Evolutionary conservation across 2,329 filamentous ascomycete species (phyloP).

Genomic region (Furcasterigmium furcatum): DNA sequence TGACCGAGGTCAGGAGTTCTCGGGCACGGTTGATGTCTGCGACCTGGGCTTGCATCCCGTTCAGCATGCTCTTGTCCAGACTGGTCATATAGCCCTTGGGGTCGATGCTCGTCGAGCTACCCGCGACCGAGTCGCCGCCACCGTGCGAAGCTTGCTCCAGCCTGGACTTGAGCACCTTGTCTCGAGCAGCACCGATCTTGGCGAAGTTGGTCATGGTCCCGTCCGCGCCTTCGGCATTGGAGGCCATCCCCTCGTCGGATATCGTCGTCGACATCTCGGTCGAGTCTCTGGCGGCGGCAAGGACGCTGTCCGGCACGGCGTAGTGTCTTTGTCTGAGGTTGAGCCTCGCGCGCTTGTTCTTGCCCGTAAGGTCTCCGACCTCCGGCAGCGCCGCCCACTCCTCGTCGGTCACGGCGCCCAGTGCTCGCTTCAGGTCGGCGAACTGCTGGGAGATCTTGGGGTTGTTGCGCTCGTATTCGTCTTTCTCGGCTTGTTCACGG

Average conservation of each 20-base stretch:
- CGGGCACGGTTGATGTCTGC: conserved; percentile 94
- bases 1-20: conserved; percentile 90
- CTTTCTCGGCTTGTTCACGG: conserved; percentile 84
- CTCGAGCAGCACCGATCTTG: conserved; percentile 91
- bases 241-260: conserved; percentile 68
- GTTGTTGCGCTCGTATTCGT: conserved; percentile 96
- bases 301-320: conserved; percentile 92
- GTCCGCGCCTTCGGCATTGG: conserved; percentile 54
- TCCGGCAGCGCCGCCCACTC: conserved; percentile 96
- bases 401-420: conserved; percentile 86
- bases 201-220: conserved; percentile 98
- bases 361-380: conserved; percentile 93
- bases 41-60: conserved; percentile 77
- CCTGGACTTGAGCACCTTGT: conserved; percentile 93
- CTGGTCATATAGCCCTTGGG: conserved; percentile 95
- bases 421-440: conserved; percentile 87
- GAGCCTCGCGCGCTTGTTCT: conserved; percentile 82
- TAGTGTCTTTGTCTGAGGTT: conserved; percentile 85
- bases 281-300: conserved; percentile 79
- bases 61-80: conserved; percentile 76
- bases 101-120: conserved; percentile 88
- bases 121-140: conserved; percentile 63
- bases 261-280: conserved; percentile 84
- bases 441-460: conserved; percentile 99
- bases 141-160: conserved; percentile 82